Percentiles rank a stretch among this genome's conserved stretches.
Evolutionary conservation across 805 yeast genomes (phyloP).

Genomic region (Monosporozyma aerobia): DNA sequence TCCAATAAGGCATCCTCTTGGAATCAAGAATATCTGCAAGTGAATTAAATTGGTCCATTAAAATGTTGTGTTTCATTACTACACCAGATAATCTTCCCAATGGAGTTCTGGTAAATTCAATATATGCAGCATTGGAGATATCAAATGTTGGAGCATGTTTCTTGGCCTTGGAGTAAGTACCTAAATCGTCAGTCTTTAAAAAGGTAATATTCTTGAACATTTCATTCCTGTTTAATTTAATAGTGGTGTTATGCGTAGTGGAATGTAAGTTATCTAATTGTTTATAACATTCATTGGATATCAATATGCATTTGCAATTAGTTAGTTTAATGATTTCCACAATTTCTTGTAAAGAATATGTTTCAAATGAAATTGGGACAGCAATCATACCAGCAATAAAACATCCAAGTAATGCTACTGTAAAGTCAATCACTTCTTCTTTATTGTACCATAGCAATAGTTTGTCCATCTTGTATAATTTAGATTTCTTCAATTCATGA

Average conservation of each 20-base stretch:
- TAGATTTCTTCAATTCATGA: slow-evolving; percentile 27
- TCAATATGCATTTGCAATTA: slow-evolving; percentile 65
- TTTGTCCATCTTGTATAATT: slow-evolving; percentile 66
- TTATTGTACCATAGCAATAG: slow-evolving; percentile 79
- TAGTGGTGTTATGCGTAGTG: slow-evolving; percentile 29
- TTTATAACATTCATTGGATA: slow-evolving; percentile 71
- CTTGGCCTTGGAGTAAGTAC: slow-evolving; percentile 53
- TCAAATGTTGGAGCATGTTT: slow-evolving; percentile 55
- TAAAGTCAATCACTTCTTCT: slow-evolving; percentile 75
- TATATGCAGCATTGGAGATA: slow-evolving; percentile 80
- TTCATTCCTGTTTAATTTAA: slow-evolving; percentile 25
- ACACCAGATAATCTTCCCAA: slow-evolving; percentile 90
- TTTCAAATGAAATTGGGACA: slow-evolving; percentile 77
- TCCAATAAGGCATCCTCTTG: slow-evolving; percentile 35
- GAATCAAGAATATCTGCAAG: slow-evolving; percentile 61
- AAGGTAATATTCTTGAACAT: slow-evolving; percentile 25
- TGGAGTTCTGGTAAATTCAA: slow-evolving; percentile 85
- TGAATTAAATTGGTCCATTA: slow-evolving; percentile 79
- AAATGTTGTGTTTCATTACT: slow-evolving; percentile 80
- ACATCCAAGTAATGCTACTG: slow-evolving; percentile 82
- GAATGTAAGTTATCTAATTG: slow-evolving; percentile 58
- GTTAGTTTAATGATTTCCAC: slow-evolving; percentile 63
- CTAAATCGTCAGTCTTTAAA: slow-evolving; percentile 77
- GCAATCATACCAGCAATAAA: slow-evolving; percentile 91
- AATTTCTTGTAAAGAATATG: slow-evolving; percentile 54